Evolutionary conservation across 257 asterid species (phyloP).

Genomic region (Pogostemon cablin): DNA sequence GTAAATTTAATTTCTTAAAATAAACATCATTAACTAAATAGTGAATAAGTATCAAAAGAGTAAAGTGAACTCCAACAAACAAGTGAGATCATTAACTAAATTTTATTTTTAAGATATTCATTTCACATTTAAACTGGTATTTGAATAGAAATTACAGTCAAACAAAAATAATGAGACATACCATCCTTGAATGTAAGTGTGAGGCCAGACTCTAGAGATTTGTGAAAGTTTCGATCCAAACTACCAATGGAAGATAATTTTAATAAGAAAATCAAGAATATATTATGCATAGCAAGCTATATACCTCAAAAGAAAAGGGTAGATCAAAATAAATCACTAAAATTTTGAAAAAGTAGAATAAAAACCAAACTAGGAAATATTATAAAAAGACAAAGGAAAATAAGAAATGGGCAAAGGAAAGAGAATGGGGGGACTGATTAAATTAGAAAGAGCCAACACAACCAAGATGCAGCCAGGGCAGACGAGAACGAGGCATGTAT

Average conservation of each 20-base stretch:
- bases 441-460: constrained; percentile 5
- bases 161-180: too few species aligned
- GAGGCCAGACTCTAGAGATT: too few species aligned
- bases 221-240: too few species aligned
- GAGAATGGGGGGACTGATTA: constrained; percentile 19
- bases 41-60: too few species aligned
- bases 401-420: constrained; percentile 25
- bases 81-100: too few species aligned
- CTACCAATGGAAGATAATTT: constrained; percentile 2
- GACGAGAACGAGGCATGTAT: too few species aligned
- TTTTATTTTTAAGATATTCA: too few species aligned
- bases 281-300: constrained; percentile 31
- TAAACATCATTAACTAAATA: not conserved
- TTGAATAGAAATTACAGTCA: too few species aligned
- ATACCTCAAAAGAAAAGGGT: constrained; percentile 18
- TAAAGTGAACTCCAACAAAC: too few species aligned
- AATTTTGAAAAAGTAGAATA: constrained; percentile 33
- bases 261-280: constrained; percentile 33
- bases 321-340: constrained; percentile 4
- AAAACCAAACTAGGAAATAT: constrained; percentile 17
- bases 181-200: too few species aligned
- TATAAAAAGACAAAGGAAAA: constrained; percentile 29
- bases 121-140: too few species aligned
- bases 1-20: not conserved
- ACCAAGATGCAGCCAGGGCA: too few species aligned